Conservation (phyloP, 768 basidiomycete species). For the Psilocybe cyanescens region DNA sequence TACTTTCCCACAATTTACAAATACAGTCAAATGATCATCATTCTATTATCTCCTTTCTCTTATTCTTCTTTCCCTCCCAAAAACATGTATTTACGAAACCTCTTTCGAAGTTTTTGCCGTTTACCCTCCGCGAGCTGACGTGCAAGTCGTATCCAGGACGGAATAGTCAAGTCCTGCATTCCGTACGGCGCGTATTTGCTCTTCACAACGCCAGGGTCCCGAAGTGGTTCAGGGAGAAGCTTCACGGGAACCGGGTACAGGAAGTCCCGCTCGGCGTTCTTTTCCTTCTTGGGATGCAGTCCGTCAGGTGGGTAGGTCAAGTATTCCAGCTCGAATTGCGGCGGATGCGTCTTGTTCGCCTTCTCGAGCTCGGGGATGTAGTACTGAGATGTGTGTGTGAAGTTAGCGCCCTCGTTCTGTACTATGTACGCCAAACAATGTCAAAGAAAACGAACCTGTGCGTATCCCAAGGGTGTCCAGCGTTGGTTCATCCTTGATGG, state of each 20-base stretch:
- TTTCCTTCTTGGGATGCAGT: conserved; percentile 41
- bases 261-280: conserved; percentile 27
- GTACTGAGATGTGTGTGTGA: conserved; percentile 46
- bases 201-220: conserved; percentile 39
- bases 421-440: background rate
- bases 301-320: conserved; percentile 57
- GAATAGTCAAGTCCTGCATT: conserved; percentile 79
- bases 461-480: conserved; percentile 82
- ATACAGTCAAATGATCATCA: conserved; percentile 20
- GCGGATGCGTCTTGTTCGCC: conserved; percentile 50
- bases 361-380: conserved; percentile 61
- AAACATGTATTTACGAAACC: conserved; percentile 80
- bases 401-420: background rate
- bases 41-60: conserved; percentile 12
- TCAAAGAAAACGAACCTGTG: conserved; percentile 62
- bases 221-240: conserved; percentile 56
- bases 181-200: conserved; percentile 69
- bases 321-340: conserved; percentile 80
- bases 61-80: conserved; percentile 45
- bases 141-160: conserved; percentile 72
- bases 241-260: conserved; percentile 58
- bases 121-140: conserved; percentile 58
- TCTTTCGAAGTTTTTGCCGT: conserved; percentile 57
- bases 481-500: conserved; percentile 74
- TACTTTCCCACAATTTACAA: conserved; percentile 23